A percentile compares a stretch with the other conserved stretches of the same genome.
Conservation (phyloP, 257 asterid species). For the Ophiorrhiza pumila region DNA sequence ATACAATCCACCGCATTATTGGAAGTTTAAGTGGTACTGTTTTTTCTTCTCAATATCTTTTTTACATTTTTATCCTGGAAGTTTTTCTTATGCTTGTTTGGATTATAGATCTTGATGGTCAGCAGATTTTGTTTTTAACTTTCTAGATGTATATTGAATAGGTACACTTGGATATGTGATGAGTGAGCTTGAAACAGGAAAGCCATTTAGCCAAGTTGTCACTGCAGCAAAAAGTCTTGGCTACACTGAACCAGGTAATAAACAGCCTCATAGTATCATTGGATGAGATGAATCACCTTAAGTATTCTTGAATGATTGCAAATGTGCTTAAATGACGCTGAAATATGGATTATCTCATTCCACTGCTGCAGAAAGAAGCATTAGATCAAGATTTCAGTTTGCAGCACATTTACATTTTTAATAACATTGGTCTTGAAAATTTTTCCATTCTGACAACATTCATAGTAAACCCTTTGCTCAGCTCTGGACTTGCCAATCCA, state of each 20-base stretch:
- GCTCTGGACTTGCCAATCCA: too few species aligned
- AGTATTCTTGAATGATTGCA: not conserved
- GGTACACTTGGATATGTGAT: conserved; percentile 97
- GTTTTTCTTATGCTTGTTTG: conserved; percentile 10
- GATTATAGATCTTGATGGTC: conserved; percentile 13
- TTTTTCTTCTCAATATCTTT: not conserved
- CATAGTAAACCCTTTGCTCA: not conserved
- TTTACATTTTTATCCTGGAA: conserved; percentile 13
- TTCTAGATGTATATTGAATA: conserved; percentile 27
- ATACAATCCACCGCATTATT: conserved; percentile 57
- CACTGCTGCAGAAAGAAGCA: not conserved
- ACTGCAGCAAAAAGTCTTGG: conserved; percentile 82
- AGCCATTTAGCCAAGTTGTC: conserved; percentile 82
- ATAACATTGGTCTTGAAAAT: not conserved
- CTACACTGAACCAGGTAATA: conserved; percentile 90
- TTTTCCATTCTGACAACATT: not conserved
- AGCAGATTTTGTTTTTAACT: conserved; percentile 13
- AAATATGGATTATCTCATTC: too few species aligned
- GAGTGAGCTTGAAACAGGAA: conserved; percentile 91
- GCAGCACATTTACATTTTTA: not conserved
- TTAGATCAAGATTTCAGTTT: not conserved
- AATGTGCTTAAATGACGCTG: not conserved
- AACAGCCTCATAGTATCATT: conserved; percentile 7
- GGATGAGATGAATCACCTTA: conserved; percentile 4
- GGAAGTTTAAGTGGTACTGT: conserved; percentile 88